phyloP scores from a whole-genome alignment of 371 early-diverging fungal genomes.

The Rhizopus delemar region DNA sequence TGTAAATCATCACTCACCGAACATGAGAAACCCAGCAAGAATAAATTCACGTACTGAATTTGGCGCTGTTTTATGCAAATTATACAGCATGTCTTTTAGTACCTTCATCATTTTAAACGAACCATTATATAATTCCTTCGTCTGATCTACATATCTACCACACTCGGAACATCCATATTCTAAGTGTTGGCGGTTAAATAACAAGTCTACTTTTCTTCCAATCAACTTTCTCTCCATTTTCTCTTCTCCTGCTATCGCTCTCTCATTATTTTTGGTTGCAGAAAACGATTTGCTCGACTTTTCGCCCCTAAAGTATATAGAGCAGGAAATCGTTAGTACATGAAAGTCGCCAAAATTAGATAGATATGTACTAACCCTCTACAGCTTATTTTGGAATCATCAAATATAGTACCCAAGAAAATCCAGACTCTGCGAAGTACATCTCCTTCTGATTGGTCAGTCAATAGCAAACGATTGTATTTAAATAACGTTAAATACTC shows the following conservation, averaged over 20 bases:
- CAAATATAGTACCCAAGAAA: conserved; percentile 12
- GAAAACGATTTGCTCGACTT: conserved; percentile 14
- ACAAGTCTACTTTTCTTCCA: conserved; percentile 21
- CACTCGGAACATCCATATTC: conserved; percentile 22
- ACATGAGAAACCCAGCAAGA: conserved; percentile 16
- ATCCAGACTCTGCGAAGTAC: conserved; percentile 5
- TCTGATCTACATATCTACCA: conserved; percentile 19
- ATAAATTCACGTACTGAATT: conserved; percentile 17
- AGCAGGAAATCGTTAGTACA: conserved; percentile 16
- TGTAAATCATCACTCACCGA: conserved; percentile 17
- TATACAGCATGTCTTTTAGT: conserved; percentile 21
- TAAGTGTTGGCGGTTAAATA: conserved; percentile 18
- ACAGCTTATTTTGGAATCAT: conserved; percentile 12
- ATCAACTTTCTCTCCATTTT: conserved; percentile 12
- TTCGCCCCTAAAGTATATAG: conserved; percentile 20
- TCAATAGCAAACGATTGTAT: conserved; percentile 3
- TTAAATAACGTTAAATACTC: conserved; percentile 10
- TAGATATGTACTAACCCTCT: conserved; percentile 18
- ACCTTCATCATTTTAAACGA: conserved; percentile 21
- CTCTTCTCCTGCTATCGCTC: conserved; percentile 15
- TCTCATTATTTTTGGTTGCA: conserved; percentile 11
- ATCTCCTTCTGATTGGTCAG: conserved; percentile 10
- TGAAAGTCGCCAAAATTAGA: conserved; percentile 17
- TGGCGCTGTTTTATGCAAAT: conserved; percentile 17
- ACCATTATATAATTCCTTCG: conserved; percentile 17